Evolutionary conservation across 1,284 basidiomycete species (phyloP).

Genomic region (Polyporus tsugae): DNA sequence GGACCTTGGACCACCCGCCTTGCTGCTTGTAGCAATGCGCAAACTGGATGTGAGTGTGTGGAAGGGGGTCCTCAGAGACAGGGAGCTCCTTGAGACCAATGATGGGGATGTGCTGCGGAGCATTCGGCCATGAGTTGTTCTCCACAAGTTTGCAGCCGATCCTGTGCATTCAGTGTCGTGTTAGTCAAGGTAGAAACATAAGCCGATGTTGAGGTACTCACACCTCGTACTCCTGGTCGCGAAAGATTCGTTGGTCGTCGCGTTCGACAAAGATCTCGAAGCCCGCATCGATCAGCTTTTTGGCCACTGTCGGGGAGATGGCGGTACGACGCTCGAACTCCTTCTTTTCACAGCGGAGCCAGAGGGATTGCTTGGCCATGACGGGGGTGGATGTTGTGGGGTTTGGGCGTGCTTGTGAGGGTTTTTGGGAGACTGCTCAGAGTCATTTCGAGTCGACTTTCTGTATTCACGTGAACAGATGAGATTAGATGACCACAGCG

Average conservation of each 20-base stretch:
- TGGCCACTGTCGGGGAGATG: constrained; percentile 92
- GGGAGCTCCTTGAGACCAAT: constrained; percentile 98
- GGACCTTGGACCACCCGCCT: constrained; percentile 91
- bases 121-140: constrained; percentile 90
- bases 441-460: constrained; percentile 34
- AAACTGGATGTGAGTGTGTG: constrained; percentile 98
- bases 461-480: constrained; percentile 27
- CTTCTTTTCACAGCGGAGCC: constrained; percentile 97
- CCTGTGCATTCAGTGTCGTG: constrained; percentile 48
- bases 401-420: constrained; percentile 7
- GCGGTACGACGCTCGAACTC: constrained; percentile 94
- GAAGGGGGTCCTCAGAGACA: constrained; percentile 80
- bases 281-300: constrained; percentile 89
- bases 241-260: constrained; percentile 95
- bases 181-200: constrained; percentile 19
- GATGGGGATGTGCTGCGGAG: constrained; percentile 83
- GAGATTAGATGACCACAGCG: constrained; percentile 22
- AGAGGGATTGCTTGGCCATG: constrained; percentile 60
- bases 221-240: constrained; percentile 93
- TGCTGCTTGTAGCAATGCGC: constrained; percentile 99
- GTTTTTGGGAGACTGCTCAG: constrained; percentile 12
- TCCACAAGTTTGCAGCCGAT: constrained; percentile 91
- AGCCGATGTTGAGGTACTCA: constrained; percentile 52
- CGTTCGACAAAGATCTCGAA: constrained; percentile 94
- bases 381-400: constrained; percentile 8